These are phyloP conservation scores for Saccharomycopsis hybrid DNA, from an alignment of 1,139 yeast species.

Conservation along the genomic window DNA sequence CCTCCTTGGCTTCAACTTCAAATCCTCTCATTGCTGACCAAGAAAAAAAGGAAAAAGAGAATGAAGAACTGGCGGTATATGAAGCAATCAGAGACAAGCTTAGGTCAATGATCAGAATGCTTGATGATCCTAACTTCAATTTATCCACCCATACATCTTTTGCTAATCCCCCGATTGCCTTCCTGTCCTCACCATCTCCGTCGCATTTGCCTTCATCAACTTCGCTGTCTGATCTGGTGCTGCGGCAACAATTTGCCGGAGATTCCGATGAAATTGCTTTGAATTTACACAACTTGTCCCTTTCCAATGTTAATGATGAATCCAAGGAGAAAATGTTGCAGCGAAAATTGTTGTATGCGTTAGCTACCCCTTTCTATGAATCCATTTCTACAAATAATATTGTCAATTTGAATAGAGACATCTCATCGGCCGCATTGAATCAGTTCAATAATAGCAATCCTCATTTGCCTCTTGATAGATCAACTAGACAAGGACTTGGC, in stretches of 20 bases:
- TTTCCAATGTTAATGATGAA: constrained; percentile 32
- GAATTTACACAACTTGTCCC: constrained; percentile 50
- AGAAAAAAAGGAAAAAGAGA: background rate
- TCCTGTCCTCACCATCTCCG: background rate
- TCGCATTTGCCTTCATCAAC: no score
- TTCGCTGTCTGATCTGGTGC: background rate
- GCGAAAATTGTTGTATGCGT: constrained; percentile 52
- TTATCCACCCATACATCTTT: background rate
- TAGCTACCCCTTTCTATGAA: constrained; percentile 73
- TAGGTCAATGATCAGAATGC: constrained; percentile 13
- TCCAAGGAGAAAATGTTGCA: constrained; percentile 40
- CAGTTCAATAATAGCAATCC: constrained; percentile 21
- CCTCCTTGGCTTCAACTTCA: no score
- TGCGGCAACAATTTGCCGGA: background rate
- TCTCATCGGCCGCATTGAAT: constrained; percentile 17
- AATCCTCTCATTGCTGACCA: background rate
- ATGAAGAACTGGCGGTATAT: constrained; percentile 6
- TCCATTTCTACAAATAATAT: constrained; percentile 25
- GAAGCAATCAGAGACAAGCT: constrained; percentile 14
- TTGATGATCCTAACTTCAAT: constrained; percentile 12
- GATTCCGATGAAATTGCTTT: constrained; percentile 34
- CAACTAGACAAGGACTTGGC: background rate
- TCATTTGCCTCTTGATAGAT: constrained; percentile 20
- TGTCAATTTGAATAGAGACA: constrained; percentile 12
- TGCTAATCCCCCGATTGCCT: background rate